Percentiles rank a stretch among this genome's conserved stretches.
Evolutionary conservation across 2,329 filamentous ascomycete species (phyloP).

Genomic region (Xylaria sp.): DNA sequence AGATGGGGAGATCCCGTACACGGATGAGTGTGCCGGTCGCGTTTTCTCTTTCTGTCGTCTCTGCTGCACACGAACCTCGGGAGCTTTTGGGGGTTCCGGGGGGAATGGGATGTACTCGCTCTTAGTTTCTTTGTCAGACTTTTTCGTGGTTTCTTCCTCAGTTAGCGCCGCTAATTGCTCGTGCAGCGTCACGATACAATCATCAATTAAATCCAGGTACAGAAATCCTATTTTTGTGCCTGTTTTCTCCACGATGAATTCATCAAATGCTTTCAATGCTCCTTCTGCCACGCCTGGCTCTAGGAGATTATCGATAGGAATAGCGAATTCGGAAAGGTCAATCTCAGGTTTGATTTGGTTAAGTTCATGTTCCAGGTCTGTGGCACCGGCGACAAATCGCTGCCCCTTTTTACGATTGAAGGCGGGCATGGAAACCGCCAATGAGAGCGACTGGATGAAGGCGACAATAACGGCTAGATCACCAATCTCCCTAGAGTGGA

Average conservation of each 20-base stretch:
- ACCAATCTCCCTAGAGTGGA: conserved; percentile 50
- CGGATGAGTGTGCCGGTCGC: conserved; percentile 52
- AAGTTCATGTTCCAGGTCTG: conserved; percentile 54
- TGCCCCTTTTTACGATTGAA: conserved; percentile 55
- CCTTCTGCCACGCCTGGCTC: conserved; percentile 54
- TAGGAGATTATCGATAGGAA: conserved; percentile 57
- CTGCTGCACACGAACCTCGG: conserved; percentile 49
- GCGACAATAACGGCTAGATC: conserved; percentile 53
- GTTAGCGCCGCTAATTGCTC: conserved; percentile 42
- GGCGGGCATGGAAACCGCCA: conserved; percentile 52
- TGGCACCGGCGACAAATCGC: conserved; percentile 50
- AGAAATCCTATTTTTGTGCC: conserved; percentile 57
- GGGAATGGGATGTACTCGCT: conserved; percentile 40
- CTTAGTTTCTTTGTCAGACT: conserved; percentile 20
- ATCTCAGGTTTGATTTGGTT: conserved; percentile 53
- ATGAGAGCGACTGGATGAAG: conserved; percentile 56
- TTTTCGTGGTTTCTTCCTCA: not conserved
- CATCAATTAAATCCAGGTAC: conserved; percentile 57
- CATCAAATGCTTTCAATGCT: conserved; percentile 53
- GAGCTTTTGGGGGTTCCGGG: conserved; percentile 34
- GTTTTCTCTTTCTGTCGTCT: conserved; percentile 59
- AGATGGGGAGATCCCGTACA: conserved; percentile 47
- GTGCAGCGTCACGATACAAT: conserved; percentile 52
- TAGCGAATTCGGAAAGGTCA: conserved; percentile 54
- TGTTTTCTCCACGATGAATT: conserved; percentile 53